Percentiles rank a stretch among this genome's conserved stretches.
phyloP scores from a whole-genome alignment of 331 rosid species.

The Saraca asoca region DNA sequence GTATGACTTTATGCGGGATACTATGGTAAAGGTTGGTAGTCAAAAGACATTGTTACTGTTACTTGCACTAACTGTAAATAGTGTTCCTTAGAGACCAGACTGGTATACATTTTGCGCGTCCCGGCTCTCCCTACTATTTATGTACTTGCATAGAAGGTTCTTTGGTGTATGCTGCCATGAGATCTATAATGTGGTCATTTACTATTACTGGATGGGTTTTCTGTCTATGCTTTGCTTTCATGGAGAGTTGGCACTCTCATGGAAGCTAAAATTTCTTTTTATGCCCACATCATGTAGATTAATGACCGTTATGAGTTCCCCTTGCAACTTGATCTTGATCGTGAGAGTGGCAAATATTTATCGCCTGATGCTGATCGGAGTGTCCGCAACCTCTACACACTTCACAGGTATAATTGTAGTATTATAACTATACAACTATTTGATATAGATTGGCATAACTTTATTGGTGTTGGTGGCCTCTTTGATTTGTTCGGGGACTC shows the following conservation, averaged over 20 bases:
- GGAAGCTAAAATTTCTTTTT: slow-evolving; percentile 5
- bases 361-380: slow-evolving; percentile 88
- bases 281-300: slow-evolving; percentile 48
- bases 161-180: no score
- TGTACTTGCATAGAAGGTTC: no score
- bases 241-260: slow-evolving; percentile 26
- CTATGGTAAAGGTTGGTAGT: slow-evolving; percentile 82
- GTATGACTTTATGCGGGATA: slow-evolving; percentile 76
- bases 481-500: slow-evolving; percentile 33
- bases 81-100: no score
- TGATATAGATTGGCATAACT: slow-evolving; percentile 11
- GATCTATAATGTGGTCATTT: no score
- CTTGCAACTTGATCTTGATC: slow-evolving; percentile 86
- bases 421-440: slow-evolving; percentile 19
- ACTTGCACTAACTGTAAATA: no score
- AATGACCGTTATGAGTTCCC: slow-evolving; percentile 95
- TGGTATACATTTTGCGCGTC: no score
- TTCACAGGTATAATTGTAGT: slow-evolving; percentile 69
- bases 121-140: no score
- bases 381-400: slow-evolving; percentile 86
- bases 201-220: no score
- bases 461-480: slow-evolving; percentile 12
- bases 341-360: slow-evolving; percentile 80
- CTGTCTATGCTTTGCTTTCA: background rate
- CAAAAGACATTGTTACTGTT: no score